These are phyloP conservation scores for Solanum medicagineum DNA, from an alignment of 257 asterid species.

Conservation along the genomic window DNA sequence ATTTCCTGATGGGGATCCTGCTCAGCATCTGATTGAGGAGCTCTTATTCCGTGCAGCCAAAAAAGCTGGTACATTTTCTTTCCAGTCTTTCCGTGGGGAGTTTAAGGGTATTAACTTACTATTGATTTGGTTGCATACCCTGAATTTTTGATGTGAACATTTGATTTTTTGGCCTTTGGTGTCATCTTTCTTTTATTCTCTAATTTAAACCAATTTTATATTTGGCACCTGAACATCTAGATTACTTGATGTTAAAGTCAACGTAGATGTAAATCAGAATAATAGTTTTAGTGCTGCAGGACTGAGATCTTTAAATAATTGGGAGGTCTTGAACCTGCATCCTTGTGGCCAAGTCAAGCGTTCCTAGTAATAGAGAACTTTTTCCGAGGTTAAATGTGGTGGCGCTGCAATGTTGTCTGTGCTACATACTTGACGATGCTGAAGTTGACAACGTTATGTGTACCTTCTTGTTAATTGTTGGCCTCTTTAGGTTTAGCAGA, in stretches of 20 bases:
- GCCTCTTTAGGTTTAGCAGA: not conserved
- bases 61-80: conserved; percentile 8
- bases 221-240: not conserved
- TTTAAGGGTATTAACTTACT: not conserved
- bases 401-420: not conserved
- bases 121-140: not conserved
- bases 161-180: not conserved
- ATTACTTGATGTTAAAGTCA: not conserved
- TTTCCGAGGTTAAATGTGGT: not conserved
- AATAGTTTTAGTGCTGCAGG: not conserved
- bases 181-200: not conserved
- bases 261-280: not conserved
- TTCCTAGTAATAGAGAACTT: not conserved
- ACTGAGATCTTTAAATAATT: not conserved
- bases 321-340: not conserved
- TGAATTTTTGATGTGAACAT: not conserved
- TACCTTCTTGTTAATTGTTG: not conserved
- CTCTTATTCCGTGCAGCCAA: conserved; percentile 13
- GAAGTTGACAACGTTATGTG: not conserved
- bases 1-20: conserved; percentile 11
- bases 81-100: not conserved
- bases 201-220: not conserved
- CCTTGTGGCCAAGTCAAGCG: not conserved
- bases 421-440: not conserved
- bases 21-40: conserved; percentile 14